Evolutionary conservation across 75 land plant species (phyloP).

Genomic region (Picea glauca): DNA sequence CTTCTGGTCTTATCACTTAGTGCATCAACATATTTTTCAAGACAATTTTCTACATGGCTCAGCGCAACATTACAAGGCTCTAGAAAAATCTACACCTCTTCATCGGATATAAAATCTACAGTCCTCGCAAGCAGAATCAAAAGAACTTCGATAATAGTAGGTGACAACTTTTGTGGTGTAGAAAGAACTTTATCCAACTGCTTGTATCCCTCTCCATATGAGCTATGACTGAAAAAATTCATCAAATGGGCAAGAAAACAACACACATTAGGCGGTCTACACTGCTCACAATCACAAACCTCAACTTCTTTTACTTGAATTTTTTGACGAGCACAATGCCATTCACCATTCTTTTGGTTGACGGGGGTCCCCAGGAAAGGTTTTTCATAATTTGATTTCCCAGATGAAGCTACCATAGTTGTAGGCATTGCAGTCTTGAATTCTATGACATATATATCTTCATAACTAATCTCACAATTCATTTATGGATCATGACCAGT

Average conservation of each 20-base stretch:
- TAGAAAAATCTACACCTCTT: too few relatives aligned
- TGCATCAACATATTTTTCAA: too few relatives aligned
- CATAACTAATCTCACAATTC: too few relatives aligned
- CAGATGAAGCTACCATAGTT: not conserved
- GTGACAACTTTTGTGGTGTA: slow-evolving; percentile 17
- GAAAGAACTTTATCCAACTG: slow-evolving; percentile 15
- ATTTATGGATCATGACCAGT: too few relatives aligned
- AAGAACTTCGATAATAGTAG: slow-evolving; percentile 25
- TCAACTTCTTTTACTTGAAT: slow-evolving; percentile 4
- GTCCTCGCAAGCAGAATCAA: slow-evolving; percentile 21
- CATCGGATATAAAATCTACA: slow-evolving; percentile 25
- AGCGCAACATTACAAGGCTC: too few relatives aligned
- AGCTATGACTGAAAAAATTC: slow-evolving; percentile 21
- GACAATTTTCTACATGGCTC: too few relatives aligned
- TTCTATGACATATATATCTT: too few relatives aligned
- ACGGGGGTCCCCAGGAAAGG: slow-evolving; percentile 11
- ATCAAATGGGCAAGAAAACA: slow-evolving; percentile 17
- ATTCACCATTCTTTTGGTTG: slow-evolving; percentile 4
- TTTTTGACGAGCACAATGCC: slow-evolving; percentile 6
- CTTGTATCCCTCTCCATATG: slow-evolving; percentile 31
- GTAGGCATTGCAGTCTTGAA: too few relatives aligned
- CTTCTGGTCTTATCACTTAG: too few relatives aligned
- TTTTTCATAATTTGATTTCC: slow-evolving; percentile 11
- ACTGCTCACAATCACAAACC: slow-evolving; percentile 10
- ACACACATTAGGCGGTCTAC: slow-evolving; percentile 16